Evolutionary conservation across 2,329 filamentous ascomycete species (phyloP), one percentile per base, ranked within the genome.

Genomic region (Microdochium trichocladiopsis): DNA sequence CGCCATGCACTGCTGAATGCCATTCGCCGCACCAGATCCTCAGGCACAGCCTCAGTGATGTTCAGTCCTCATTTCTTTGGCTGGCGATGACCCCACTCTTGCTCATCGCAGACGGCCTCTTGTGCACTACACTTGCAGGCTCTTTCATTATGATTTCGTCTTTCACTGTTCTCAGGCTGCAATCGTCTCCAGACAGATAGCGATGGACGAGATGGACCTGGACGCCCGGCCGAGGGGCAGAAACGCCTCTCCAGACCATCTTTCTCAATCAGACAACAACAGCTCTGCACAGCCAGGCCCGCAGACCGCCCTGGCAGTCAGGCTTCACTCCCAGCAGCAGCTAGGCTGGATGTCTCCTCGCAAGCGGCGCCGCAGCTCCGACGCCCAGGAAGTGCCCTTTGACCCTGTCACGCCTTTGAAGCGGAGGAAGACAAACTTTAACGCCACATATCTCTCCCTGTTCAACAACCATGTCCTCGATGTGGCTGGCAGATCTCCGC

Each of bases 391-490:
- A 14, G 57, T 58, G 6, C 63, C 63, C 0, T 56, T 63, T 16
- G 57, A 59, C 21, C 51, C 58, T 4, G 49, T 50, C 23, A 62
- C 53, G 14, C 71, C 72, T 2, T 70, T 74, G 55, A 82, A 82
- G 59, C 71, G 77, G 28, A 66, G 65, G 48, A 74, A 65, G 52
- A 68, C 69, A 4, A 37, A 63, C 2, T 64, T 80, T 53, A 80
- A 76, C 55, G 56, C 57, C 5, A 67, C 66, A 4, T 83, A 83
- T 55, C 62, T 82, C 12, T 64, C 69, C 23, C 61, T 83, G 1
- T 69, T 83, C 25, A 85, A 88, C 57, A 67, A 71, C 22, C 78
- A 82, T 25, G 82, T 86, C 51, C 65, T 74, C n/a, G 78, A 84
- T 57, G 76, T 74, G 12, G 71, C 72, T 0, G 12, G 21, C 41